Percentiles rank a stretch among this genome's conserved stretches.
These are phyloP conservation scores for Eucalyptus cloeziana DNA, from an alignment of 345 rosid species.

Conservation along the genomic window DNA sequence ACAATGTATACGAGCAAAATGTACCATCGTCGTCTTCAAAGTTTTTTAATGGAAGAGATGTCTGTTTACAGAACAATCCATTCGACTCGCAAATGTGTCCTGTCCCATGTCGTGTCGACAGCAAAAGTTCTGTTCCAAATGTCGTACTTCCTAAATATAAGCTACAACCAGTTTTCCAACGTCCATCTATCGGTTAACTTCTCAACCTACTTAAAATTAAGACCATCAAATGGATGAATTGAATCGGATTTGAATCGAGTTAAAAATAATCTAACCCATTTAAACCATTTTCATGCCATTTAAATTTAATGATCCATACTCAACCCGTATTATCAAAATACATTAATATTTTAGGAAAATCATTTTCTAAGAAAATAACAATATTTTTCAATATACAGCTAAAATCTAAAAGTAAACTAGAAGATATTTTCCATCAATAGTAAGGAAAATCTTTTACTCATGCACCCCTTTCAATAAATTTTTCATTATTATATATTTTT, in stretches of 20 bases:
- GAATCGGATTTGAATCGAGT: fast-evolving
- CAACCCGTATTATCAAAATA: fast-evolving
- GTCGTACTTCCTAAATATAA: neutral
- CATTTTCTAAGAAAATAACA: fast-evolving
- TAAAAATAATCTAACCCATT: too few species aligned
- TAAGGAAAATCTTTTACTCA: too few species aligned
- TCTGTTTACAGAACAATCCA: neutral
- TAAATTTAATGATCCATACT: too few species aligned
- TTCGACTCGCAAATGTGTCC: neutral
- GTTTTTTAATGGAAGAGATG: neutral
- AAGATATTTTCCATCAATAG: too few species aligned
- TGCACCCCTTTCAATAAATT: too few species aligned
- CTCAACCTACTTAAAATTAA: too few species aligned
- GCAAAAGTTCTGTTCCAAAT: neutral
- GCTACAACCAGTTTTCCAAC: neutral
- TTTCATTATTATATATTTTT: too few species aligned
- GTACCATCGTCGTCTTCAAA: neutral
- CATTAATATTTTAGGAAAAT: too few species aligned
- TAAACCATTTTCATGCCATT: fast-evolving
- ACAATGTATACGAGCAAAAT: neutral
- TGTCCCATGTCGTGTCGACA: neutral
- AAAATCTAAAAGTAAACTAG: too few species aligned
- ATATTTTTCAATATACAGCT: fast-evolving
- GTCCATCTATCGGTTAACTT: neutral
- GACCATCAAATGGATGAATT: too few species aligned